Percentiles rank a stretch among this genome's conserved stretches.
Conservation (phyloP, 345 rosid species). For the Rhizophora mangle region DNA sequence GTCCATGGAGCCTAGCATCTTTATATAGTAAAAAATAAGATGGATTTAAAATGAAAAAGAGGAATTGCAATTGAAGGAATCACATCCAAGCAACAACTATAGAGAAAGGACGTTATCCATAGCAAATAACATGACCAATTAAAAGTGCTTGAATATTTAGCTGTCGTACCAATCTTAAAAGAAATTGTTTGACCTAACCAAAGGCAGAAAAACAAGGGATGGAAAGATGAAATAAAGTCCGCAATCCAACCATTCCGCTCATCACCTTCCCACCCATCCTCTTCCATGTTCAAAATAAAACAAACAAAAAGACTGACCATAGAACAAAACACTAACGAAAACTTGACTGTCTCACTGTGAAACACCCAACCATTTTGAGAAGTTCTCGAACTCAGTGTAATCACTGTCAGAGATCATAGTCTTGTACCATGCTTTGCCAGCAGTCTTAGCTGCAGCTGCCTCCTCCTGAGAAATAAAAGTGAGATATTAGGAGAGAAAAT, state of each 20-base stretch:
- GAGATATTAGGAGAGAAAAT: background rate
- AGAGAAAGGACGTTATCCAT: background rate
- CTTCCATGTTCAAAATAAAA: slow-evolving; percentile 4
- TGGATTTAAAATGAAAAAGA: too few relatives aligned
- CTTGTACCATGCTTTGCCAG: slow-evolving; percentile 91
- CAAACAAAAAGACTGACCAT: background rate
- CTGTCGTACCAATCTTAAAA: background rate
- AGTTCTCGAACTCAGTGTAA: slow-evolving; percentile 79
- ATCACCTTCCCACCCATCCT: background rate
- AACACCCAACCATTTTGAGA: slow-evolving; percentile 86
- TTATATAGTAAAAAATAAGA: too few relatives aligned
- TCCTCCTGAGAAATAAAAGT: slow-evolving; percentile 58
- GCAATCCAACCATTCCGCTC: background rate
- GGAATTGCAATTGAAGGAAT: too few relatives aligned
- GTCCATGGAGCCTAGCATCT: too few relatives aligned
- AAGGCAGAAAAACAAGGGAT: background rate
- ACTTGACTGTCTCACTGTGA: slow-evolving; percentile 38
- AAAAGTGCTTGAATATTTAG: background rate
- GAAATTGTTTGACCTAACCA: slow-evolving; percentile 2
- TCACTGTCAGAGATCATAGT: slow-evolving; percentile 95
- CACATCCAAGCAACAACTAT: background rate
- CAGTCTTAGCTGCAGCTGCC: slow-evolving; percentile 61
- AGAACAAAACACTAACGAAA: background rate
- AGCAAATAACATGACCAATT: background rate
- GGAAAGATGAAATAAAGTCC: background rate